Percentiles rank a stretch among this genome's conserved stretches.
Evolutionary conservation across 106 monocot genomes (phyloP).

Genomic region (Allium sativum): DNA sequence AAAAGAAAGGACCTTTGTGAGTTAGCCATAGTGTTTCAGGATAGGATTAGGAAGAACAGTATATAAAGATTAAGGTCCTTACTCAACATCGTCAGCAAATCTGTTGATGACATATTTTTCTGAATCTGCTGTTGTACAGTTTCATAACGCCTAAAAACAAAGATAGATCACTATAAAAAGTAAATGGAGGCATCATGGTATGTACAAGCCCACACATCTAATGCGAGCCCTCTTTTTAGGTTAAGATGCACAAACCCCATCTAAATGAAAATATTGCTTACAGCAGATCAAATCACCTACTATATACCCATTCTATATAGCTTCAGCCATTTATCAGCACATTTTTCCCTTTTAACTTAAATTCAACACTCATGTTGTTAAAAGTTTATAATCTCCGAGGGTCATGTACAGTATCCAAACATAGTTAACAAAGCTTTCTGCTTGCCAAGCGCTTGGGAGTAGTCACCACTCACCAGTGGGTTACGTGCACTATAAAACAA

Average conservation of each 20-base stretch:
- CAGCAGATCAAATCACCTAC: too few relatives aligned
- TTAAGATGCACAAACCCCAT: too few relatives aligned
- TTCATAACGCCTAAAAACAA: constrained; percentile 56
- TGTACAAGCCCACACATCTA: neutral
- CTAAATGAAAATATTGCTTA: too few relatives aligned
- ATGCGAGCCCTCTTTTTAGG: too few relatives aligned
- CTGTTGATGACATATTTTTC: constrained; percentile 47
- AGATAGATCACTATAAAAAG: constrained; percentile 9
- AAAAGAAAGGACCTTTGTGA: neutral
- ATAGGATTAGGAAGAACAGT: neutral
- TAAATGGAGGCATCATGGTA: neutral
- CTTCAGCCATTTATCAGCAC: too few relatives aligned
- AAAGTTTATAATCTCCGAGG: too few relatives aligned
- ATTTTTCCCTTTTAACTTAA: neutral
- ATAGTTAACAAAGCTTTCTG: neutral
- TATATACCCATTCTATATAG: neutral
- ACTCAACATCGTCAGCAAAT: constrained; percentile 59
- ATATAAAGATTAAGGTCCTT: constrained; percentile 21
- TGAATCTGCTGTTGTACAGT: constrained; percentile 34
- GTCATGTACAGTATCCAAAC: neutral
- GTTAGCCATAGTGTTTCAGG: neutral
- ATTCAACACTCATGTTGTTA: too few relatives aligned
- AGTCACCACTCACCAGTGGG: too few relatives aligned
- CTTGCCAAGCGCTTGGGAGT: too few relatives aligned
- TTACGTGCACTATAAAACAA: too few relatives aligned